phyloP scores from a whole-genome alignment of 2,329 filamentous ascomycete species.

The Karstenula rhodostoma region DNA sequence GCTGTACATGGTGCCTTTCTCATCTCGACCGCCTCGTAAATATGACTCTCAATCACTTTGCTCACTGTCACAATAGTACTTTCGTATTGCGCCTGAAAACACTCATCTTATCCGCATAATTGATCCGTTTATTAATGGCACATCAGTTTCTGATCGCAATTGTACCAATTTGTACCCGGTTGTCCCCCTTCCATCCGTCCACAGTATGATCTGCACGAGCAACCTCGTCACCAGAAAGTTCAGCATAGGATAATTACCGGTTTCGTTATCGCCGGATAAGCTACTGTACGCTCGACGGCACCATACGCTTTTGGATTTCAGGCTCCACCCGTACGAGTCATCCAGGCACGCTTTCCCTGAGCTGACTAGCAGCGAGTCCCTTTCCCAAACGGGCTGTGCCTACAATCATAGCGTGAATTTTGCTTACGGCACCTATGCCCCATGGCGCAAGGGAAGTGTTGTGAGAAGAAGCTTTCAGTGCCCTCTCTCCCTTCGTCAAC shows the following conservation, averaged over 20 bases:
- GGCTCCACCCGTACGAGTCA: not conserved
- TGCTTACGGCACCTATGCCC: not conserved
- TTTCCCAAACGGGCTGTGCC: not conserved
- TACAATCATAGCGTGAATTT: not conserved
- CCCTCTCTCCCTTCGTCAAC: not conserved
- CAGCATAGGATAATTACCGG: too few relatives aligned
- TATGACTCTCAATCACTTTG: not conserved
- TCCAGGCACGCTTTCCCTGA: not conserved
- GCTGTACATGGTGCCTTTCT: not conserved
- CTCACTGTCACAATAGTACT: not conserved
- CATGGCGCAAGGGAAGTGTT: not conserved
- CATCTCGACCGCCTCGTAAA: constrained; percentile 4
- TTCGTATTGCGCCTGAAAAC: not conserved
- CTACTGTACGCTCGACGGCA: too few relatives aligned
- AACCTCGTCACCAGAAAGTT: too few relatives aligned
- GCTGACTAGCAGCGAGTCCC: not conserved
- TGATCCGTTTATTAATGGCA: too few relatives aligned
- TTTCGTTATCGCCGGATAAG: too few relatives aligned
- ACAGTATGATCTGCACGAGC: too few relatives aligned
- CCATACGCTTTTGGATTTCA: too few relatives aligned
- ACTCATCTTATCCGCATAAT: not conserved
- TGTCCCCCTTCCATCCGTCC: too few relatives aligned
- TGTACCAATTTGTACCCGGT: too few relatives aligned
- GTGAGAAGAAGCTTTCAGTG: not conserved
- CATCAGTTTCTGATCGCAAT: too few relatives aligned